Evolutionary conservation across 176 grass and related monocot genomes (phyloP).

Genomic region (Paspalum notatum): DNA sequence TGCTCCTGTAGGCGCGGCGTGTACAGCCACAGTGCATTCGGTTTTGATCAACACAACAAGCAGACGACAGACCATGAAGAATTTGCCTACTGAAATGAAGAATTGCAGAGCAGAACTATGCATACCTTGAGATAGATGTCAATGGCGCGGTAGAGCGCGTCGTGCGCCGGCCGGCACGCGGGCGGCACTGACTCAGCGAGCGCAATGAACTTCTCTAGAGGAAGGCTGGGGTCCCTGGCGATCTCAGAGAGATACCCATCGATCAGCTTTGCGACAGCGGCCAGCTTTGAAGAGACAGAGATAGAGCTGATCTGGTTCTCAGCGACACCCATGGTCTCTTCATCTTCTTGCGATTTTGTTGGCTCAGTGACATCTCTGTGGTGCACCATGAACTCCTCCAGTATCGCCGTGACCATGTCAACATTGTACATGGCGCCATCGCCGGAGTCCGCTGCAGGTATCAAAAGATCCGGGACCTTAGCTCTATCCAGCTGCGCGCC

Average conservation of each 20-base stretch:
- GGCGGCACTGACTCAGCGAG: conserved; percentile 63
- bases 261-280: conserved; percentile 55
- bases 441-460: conserved; percentile 40
- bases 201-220: conserved; percentile 59
- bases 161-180: conserved; percentile 58
- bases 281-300: conserved; percentile 30
- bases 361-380: not conserved
- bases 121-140: conserved; percentile 91
- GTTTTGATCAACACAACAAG: too few species aligned
- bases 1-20: conserved; percentile 53
- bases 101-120: not conserved
- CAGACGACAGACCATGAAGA: too few species aligned
- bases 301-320: conserved; percentile 16
- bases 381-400: conserved; percentile 75
- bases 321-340: conserved; percentile 54
- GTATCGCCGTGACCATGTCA: conserved; percentile 56
- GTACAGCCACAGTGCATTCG: not conserved
- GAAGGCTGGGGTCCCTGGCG: conserved; percentile 69
- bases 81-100: not conserved
- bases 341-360: conserved; percentile 15
- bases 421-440: conserved; percentile 53
- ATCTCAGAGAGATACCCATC: conserved; percentile 79
- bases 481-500: conserved; percentile 72
- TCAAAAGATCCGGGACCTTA: conserved; percentile 68
- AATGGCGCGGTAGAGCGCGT: conserved; percentile 80